Evolutionary conservation across 2,329 filamentous ascomycete genomes (phyloP).

Genomic region (Chalara sp.): DNA sequence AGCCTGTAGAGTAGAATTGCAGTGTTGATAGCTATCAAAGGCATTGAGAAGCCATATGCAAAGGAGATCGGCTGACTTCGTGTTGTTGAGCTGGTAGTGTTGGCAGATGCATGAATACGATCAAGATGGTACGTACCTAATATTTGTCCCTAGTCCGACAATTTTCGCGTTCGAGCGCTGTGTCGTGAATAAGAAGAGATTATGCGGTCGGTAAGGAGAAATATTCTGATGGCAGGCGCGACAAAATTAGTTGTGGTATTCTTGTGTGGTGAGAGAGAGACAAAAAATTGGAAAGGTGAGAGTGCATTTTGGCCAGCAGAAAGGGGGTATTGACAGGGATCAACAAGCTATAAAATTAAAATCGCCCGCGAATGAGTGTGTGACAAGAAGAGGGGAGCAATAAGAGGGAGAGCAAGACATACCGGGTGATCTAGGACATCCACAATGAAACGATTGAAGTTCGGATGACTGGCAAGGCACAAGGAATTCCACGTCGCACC

Average conservation of each 20-base stretch:
- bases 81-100: conserved; percentile 5
- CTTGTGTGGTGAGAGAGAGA: conserved; percentile 12
- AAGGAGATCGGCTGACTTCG: conserved; percentile 12
- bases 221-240: conserved; percentile 14
- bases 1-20: conserved; percentile 1
- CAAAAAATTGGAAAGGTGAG: conserved; percentile 10
- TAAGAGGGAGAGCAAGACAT: not conserved
- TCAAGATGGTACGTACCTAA: conserved; percentile 19
- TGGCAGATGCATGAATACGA: conserved; percentile 17
- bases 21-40: not conserved
- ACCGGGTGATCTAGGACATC: not conserved
- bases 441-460: not conserved
- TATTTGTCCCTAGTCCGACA: conserved; percentile 10
- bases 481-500: not conserved
- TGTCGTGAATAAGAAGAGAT: conserved; percentile 10
- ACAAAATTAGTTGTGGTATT: conserved; percentile 13
- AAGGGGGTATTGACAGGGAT: conserved; percentile 24
- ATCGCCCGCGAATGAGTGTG: conserved; percentile 7
- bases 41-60: conserved; percentile 4
- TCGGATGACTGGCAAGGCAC: not conserved
- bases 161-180: conserved; percentile 4
- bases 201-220: conserved; percentile 2
- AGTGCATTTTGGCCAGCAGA: conserved; percentile 13
- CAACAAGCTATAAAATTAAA: conserved; percentile 18
- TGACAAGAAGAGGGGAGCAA: conserved; percentile 2